Percentiles rank a stretch among this genome's conserved stretches.
Conservation (phyloP, 768 basidiomycete species). For the Mycena capillaripes region DNA sequence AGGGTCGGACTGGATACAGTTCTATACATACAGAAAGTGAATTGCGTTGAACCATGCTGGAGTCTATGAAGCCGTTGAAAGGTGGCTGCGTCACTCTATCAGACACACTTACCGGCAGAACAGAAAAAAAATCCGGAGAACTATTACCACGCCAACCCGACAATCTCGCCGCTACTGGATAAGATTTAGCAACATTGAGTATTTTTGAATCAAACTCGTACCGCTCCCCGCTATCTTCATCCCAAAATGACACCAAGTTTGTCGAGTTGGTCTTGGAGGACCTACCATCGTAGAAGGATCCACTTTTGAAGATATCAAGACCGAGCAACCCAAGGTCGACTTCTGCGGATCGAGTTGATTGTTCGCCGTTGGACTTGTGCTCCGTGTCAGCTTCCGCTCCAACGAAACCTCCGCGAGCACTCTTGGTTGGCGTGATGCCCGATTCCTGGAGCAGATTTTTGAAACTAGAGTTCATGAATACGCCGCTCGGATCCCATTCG, state of each 20-base stretch:
- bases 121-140: neutral
- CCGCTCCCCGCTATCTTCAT: slow-evolving; percentile 33
- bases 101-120: neutral
- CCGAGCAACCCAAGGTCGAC: slow-evolving; percentile 41
- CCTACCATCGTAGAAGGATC: slow-evolving; percentile 4
- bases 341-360: slow-evolving; percentile 36
- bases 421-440: slow-evolving; percentile 21
- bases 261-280: neutral
- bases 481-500: slow-evolving; percentile 60
- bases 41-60: neutral
- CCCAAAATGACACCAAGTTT: slow-evolving; percentile 39
- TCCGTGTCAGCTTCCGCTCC: neutral
- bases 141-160: slow-evolving; percentile 30
- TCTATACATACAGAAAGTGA: neutral
- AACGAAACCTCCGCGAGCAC: neutral
- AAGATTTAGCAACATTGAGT: neutral
- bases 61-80: neutral
- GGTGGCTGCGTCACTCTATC: no score
- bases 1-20: neutral
- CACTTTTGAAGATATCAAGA: slow-evolving; percentile 39
- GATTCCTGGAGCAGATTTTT: slow-evolving; percentile 57
- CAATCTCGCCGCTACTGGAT: slow-evolving; percentile 14
- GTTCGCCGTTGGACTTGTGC: slow-evolving; percentile 8
- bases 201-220: neutral
- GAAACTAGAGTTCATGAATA: slow-evolving; percentile 64